Evolutionary conservation across 2,329 filamentous ascomycete genomes (phyloP).

Genomic region (Colletotrichum filicis): DNA sequence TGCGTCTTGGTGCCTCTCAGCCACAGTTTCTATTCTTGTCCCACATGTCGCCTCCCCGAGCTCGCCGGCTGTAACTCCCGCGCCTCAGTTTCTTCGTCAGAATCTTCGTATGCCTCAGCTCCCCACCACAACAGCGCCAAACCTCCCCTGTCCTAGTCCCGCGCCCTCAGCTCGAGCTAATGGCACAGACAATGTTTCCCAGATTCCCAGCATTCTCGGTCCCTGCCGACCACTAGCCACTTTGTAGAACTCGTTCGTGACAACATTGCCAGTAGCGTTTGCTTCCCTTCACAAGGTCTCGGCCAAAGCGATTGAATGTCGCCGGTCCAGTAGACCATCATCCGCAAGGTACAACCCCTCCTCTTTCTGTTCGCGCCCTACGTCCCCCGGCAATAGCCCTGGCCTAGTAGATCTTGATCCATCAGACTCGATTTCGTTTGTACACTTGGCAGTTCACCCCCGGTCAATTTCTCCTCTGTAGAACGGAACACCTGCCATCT

Average conservation of each 20-base stretch:
- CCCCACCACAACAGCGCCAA: conserved; percentile 17
- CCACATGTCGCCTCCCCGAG: not conserved
- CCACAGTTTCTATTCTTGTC: conserved; percentile 26
- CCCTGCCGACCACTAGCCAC: conserved; percentile 16
- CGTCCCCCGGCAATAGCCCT: not conserved
- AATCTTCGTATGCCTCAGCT: conserved; percentile 22
- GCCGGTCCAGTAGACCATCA: not conserved
- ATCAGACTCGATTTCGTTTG: not conserved
- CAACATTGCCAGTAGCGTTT: conserved; percentile 16
- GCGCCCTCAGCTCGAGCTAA: conserved; percentile 7
- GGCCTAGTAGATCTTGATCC: conserved; percentile 6
- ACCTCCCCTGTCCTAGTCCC: conserved; percentile 6
- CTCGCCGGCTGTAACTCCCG: not conserved
- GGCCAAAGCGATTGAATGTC: conserved; percentile 1
- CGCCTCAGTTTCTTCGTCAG: conserved; percentile 20
- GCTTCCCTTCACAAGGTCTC: conserved; percentile 22
- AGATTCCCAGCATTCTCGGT: conserved; percentile 15
- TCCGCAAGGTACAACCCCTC: not conserved
- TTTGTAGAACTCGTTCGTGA: conserved; percentile 5
- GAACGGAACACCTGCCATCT: not conserved
- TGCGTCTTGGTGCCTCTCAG: conserved; percentile 12
- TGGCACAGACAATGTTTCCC: conserved; percentile 1
- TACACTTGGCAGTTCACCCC: conserved; percentile 3
- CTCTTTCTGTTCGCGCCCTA: not conserved
- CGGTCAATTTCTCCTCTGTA: not conserved